Evolutionary conservation across 2,329 filamentous ascomycete genomes (phyloP).

Genomic region (Aspergillus sp.): DNA sequence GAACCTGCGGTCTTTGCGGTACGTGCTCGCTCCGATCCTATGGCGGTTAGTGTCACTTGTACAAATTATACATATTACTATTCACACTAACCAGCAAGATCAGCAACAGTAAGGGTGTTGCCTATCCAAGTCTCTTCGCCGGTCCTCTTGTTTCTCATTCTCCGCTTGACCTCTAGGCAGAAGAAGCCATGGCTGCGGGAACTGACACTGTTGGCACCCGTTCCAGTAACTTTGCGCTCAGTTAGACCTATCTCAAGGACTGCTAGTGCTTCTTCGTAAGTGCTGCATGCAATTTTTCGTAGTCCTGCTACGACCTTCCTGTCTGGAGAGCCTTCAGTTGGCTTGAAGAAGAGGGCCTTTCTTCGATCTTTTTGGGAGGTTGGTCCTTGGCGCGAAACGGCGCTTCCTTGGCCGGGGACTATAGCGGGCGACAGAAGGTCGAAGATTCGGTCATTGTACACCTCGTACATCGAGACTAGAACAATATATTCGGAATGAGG

Average conservation of each 20-base stretch:
- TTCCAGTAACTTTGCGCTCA: slow-evolving; percentile 85
- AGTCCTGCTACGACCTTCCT: slow-evolving; percentile 94
- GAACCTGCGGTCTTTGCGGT: slow-evolving; percentile 93
- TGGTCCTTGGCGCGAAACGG: slow-evolving; percentile 47
- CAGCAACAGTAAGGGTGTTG: slow-evolving; percentile 83
- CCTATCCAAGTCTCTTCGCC: slow-evolving; percentile 70
- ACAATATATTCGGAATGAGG: slow-evolving; percentile 79
- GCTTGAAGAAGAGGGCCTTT: slow-evolving; percentile 88
- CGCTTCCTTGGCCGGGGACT: slow-evolving; percentile 46
- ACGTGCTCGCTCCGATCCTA: slow-evolving; percentile 82
- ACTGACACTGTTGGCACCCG: slow-evolving; percentile 88
- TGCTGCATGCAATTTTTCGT: slow-evolving; percentile 85
- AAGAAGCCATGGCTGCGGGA: slow-evolving; percentile 97
- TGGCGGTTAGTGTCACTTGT: slow-evolving; percentile 20
- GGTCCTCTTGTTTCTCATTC: slow-evolving; percentile 55
- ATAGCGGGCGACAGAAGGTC: slow-evolving; percentile 73
- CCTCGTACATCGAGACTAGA: slow-evolving; percentile 96
- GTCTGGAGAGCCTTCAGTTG: slow-evolving; percentile 83
- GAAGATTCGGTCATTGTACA: slow-evolving; percentile 98
- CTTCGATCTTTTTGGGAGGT: slow-evolving; percentile 70
- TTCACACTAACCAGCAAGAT: slow-evolving; percentile 71
- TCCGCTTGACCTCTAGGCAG: slow-evolving; percentile 91
- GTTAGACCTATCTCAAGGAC: slow-evolving; percentile 88
- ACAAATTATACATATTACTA: too few relatives aligned
- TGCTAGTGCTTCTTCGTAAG: slow-evolving; percentile 80